phyloP scores from a whole-genome alignment of 1,284 basidiomycete genomes.

The Irpex rosettiformis region DNA sequence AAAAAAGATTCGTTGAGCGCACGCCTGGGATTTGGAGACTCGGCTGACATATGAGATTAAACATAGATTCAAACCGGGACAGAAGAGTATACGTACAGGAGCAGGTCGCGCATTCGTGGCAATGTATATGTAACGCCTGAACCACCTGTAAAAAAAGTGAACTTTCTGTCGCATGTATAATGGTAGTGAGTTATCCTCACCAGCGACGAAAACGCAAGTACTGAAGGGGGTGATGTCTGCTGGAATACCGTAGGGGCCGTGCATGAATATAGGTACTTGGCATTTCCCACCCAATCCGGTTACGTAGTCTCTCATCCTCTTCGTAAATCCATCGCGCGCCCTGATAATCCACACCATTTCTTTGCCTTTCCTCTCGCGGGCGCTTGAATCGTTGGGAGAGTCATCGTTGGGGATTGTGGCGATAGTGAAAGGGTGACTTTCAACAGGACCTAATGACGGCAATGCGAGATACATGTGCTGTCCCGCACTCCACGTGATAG shows the following conservation, averaged over 20 bases:
- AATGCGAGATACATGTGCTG: constrained; percentile 54
- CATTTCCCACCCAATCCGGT: constrained; percentile 24
- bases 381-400: constrained; percentile 16
- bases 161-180: not conserved
- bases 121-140: constrained; percentile 50
- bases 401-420: constrained; percentile 31
- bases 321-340: constrained; percentile 47
- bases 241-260: constrained; percentile 53
- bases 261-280: constrained; percentile 40
- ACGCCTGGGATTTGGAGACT: constrained; percentile 26
- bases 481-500: constrained; percentile 49
- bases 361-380: constrained; percentile 21
- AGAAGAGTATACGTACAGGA: constrained; percentile 30
- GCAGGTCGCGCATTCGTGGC: constrained; percentile 40
- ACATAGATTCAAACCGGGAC: not conserved
- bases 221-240: constrained; percentile 40
- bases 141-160: constrained; percentile 32
- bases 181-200: constrained; percentile 27
- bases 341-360: constrained; percentile 49
- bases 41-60: constrained; percentile 15
- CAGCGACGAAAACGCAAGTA: constrained; percentile 46
- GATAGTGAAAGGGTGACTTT: constrained; percentile 59
- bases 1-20: constrained; percentile 34
- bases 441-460: constrained; percentile 40
- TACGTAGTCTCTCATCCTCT: constrained; percentile 33